Base-by-base conservation (phyloP, 805 yeast species). In the Wickerhamiella hasegawae region DNA sequence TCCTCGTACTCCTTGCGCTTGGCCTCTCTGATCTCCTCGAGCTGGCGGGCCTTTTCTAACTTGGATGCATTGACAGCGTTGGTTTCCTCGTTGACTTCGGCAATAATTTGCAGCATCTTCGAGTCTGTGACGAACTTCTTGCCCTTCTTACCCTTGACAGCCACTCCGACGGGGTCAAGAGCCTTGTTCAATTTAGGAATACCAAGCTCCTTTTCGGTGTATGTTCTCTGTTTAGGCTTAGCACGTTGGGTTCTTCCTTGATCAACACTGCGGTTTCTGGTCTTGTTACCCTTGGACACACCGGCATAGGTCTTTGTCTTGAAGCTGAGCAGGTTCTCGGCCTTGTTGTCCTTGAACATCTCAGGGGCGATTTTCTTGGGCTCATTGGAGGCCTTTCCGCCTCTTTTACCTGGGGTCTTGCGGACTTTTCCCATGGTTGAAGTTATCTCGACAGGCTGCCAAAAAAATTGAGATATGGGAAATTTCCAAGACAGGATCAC, bases 1-100 rank as follows among this genome's bases (percentile, higher is more conserved):
- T 77, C 64, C 53, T 87, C 96, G 43, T 87, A 71, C 55, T 90
- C 97, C 57, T 76, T 67, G 49, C 82, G 72, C 61, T 79, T 82
- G 44, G 83, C 62, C 30, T 83, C 94, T 51, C 98, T 69, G 40
- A 87, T 71, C 46, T 81, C 93, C 56, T 87, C 96, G 32, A 90
- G 64, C 56, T 93, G 75, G 51, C 81, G 72, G 1, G 94, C 76
- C 52, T 81, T 82, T 52, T 87, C 98, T 38, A 90, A 63, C 57
- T 84, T 90, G 45, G 94, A 78, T 50, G 85, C 94, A 47, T 77
- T 75, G 6, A 72, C 69, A 29, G 70, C 67, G 42, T 87, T 96
- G 44, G 74, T 66, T 41, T 76, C 71, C 51, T 84, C 93, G 47
- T 83, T 84, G 37, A 90, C 83, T 22, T 77, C 71, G 44, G 74